phyloP scores from a whole-genome alignment of 257 asterid species.

The Cinchona pubescens region DNA sequence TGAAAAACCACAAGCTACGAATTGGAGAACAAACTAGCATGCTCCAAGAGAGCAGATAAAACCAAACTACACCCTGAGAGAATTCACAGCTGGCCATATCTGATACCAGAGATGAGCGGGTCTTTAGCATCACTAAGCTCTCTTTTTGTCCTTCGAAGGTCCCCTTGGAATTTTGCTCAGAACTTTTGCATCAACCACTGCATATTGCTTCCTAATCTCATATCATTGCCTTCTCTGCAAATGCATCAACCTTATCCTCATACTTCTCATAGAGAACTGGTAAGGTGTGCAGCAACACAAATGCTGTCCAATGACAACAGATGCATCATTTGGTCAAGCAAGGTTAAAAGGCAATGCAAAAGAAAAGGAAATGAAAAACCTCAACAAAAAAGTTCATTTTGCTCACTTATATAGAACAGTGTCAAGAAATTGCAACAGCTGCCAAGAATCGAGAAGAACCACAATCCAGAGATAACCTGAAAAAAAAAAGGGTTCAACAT shows the following conservation, averaged over 20 bases:
- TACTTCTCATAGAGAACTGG: conserved; percentile 86
- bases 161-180: conserved; percentile 71
- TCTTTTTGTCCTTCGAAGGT: conserved; percentile 62
- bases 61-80: conserved; percentile 7
- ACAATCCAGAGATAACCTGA: conserved; percentile 69
- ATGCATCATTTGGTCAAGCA: neutral
- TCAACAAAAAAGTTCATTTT: neutral
- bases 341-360: too few species aligned
- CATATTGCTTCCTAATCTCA: conserved; percentile 71
- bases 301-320: conserved; percentile 36
- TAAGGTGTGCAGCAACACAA: conserved; percentile 68
- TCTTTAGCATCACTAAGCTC: conserved; percentile 28
- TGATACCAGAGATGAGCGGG: neutral
- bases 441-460: conserved; percentile 77
- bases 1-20: neutral
- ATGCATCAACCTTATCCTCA: conserved; percentile 69
- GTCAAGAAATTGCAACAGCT: conserved; percentile 87
- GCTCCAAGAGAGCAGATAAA: neutral
- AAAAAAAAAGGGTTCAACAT: neutral
- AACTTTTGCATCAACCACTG: conserved; percentile 60
- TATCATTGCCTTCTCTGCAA: conserved; percentile 64
- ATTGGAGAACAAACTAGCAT: neutral
- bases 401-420: conserved; percentile 67
- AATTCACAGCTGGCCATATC: neutral
- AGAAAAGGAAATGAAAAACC: neutral